Evolutionary conservation across 495 filamentous ascomycete species (phyloP), one percentile per base, ranked within the genome.

Genomic region (Patellaria atrata): DNA sequence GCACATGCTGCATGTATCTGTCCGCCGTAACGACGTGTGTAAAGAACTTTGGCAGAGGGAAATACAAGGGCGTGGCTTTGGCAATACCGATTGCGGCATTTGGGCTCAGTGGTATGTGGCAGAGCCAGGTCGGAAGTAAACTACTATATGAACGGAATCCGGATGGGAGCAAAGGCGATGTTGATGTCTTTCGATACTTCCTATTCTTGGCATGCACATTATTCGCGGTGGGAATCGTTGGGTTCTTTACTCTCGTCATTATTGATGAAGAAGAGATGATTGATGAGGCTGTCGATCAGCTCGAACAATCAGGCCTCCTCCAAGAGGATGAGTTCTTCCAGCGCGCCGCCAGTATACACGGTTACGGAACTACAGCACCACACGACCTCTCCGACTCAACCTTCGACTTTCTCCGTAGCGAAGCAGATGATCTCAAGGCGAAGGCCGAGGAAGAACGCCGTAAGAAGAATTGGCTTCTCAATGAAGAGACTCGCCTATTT

Each of bases 31-130:
- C 89, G 15, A 93, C 86, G 2, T 93, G 84, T 40, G 89, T 87
- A 16, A 97, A 97, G 71, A 96, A 94, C 56, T 94, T 96, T 54
- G 82, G 87, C 13, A 64, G 76, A 24, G 82, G 85, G 3, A 84
- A 77, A 50, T 73, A 91, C 47, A 79, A 84, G 52, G 87, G 89
- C 0, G 55, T 97, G 37, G 85, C 91, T 49, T 61, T 97, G 34
- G 87, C 86, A 15, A 56, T 82, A 33, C 89, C 89, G 5, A 94
- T 97, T 60, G 83, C 89, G 0, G 73, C 79, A 2, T 92, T 93
- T 52, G 89, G 89, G 8, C 57, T 97, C 30, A 92, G 86, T 46
- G 80, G 82, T 4, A 82, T 97, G 80, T 92, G 87, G 78, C 67
- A 82, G 61, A 89, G 82, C 45, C 89, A 97, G 60, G 53, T 92